phyloP scores from a whole-genome alignment of 1,284 basidiomycete species.

The Fomitopsis palustris region DNA sequence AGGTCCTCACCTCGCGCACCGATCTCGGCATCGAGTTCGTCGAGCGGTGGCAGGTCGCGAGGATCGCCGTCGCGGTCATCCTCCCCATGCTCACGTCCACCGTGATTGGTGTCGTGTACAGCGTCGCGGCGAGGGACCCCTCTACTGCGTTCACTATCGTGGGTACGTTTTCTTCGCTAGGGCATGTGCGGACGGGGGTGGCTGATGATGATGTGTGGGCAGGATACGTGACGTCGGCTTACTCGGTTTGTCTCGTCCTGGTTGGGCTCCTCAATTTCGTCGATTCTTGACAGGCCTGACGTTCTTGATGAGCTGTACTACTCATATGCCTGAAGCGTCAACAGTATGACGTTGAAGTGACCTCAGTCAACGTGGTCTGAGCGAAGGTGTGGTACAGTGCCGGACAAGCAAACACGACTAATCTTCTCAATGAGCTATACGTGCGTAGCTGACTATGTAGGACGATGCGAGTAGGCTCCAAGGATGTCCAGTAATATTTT shows the following conservation, averaged over 20 bases:
- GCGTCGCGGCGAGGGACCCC: constrained; percentile 8
- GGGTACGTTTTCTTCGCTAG: constrained; percentile 7
- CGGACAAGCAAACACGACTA: neutral
- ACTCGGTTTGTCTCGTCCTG: constrained; percentile 17
- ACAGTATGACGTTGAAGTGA: no score
- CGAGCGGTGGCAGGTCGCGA: constrained; percentile 18
- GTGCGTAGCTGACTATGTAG: no score
- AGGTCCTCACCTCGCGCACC: constrained; percentile 14
- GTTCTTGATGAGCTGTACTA: no score
- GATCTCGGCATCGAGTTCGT: constrained; percentile 21
- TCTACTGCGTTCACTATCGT: constrained; percentile 19
- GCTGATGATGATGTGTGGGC: neutral
- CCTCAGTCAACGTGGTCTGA: no score
- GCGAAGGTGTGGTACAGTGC: no score
- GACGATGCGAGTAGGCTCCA: no score
- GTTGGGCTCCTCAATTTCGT: constrained; percentile 16
- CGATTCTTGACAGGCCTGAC: constrained; percentile 9
- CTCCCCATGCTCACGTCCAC: constrained; percentile 13
- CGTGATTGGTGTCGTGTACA: constrained; percentile 13
- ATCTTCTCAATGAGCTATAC: no score
- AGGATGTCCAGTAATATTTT: no score
- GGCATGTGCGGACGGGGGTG: neutral
- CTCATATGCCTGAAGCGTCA: no score
- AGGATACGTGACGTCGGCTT: constrained; percentile 19
- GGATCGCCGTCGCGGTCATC: constrained; percentile 14